phyloP scores from a whole-genome alignment of 1,284 basidiomycete species.

The Microbotryum lychnidis-dioicae region DNA sequence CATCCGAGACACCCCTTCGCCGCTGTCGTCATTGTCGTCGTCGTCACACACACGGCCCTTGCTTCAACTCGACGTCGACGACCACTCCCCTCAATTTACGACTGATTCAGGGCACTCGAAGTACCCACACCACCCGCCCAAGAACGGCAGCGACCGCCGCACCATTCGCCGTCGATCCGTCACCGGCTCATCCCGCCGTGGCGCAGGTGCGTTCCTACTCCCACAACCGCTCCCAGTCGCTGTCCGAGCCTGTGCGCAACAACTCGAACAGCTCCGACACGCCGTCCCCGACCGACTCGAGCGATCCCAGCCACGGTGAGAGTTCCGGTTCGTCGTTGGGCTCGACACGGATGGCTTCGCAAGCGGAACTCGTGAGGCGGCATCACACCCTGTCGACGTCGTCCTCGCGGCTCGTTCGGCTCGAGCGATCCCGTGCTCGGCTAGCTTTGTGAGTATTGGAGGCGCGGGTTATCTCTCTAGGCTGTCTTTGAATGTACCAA shows the following conservation, averaged over 20 bases:
- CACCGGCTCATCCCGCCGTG: too few species aligned
- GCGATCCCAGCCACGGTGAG: too few species aligned
- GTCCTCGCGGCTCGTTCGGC: slow-evolving; percentile 15
- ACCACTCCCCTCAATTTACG: too few species aligned
- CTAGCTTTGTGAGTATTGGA: slow-evolving; percentile 18
- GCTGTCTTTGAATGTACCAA: background rate
- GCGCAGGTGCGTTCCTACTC: background rate
- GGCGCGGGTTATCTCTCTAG: background rate
- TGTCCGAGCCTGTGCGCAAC: background rate
- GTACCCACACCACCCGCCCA: too few species aligned
- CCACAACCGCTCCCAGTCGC: background rate
- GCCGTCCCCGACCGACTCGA: background rate
- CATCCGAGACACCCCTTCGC: too few species aligned
- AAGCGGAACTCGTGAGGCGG: slow-evolving; percentile 12
- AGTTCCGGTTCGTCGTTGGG: too few species aligned
- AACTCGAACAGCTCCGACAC: background rate
- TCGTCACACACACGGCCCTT: too few species aligned
- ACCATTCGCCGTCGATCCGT: too few species aligned
- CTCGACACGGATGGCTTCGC: background rate
- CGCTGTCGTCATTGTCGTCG: too few species aligned
- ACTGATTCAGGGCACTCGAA: too few species aligned
- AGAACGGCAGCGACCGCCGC: too few species aligned
- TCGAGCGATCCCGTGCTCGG: slow-evolving; percentile 21
- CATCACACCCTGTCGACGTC: slow-evolving; percentile 28
- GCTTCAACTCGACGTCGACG: too few species aligned